Base-by-base conservation (phyloP, 768 basidiomycete genomes). In the Clitopilus hobsonii region DNA sequence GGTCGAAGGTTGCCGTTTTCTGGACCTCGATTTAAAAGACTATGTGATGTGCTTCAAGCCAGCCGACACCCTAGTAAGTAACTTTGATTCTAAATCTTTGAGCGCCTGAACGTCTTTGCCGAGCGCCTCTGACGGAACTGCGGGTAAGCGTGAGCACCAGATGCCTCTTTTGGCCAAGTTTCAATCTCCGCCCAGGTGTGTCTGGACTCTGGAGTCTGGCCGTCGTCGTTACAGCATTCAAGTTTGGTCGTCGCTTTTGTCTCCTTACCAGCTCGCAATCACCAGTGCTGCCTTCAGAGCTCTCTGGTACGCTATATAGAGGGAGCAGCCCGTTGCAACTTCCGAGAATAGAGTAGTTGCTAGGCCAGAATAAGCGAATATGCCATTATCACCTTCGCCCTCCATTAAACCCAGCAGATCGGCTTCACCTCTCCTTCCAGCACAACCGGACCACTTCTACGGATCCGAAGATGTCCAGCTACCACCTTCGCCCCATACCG, bases 361-460 rank as follows among this genome's bases (percentile, higher is more conserved):
- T 32, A 47, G 49, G 47, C 27, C 38, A 47, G 52, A 58, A 45
- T 51, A 74, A 74, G 73, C 60, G n/a, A 45, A 8, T 45, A 45
- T 69, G 38, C 63, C 60, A 52, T 58, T 66, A 54, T 75, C 76
- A 52, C 68, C 70, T 57, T 68, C 67, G 23, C 71, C 78, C 54
- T 73, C 75, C 56, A 69, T 78, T 49, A 77, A 78, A 29, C 75
- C 75, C 20, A 75, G 74, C 59, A 73, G 77, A 68, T 83, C 86
- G 52, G 77, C 81, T 52, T 76, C 85, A 6, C 81, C 85, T 5
- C 67, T 67, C 26, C 75, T 74, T 47, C 77, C 75, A 29, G 74
- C 82, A 0, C 90, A 91, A 62, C 91, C 91, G 28, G 88, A 93
- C 71, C 91, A 92, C 65, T 93, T 93, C 67, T 93, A 91, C 63